Percentiles rank a stretch among this genome's conserved stretches.
Evolutionary conservation across 805 yeast species (phyloP).

Genomic region (Candida jianshihensis): DNA sequence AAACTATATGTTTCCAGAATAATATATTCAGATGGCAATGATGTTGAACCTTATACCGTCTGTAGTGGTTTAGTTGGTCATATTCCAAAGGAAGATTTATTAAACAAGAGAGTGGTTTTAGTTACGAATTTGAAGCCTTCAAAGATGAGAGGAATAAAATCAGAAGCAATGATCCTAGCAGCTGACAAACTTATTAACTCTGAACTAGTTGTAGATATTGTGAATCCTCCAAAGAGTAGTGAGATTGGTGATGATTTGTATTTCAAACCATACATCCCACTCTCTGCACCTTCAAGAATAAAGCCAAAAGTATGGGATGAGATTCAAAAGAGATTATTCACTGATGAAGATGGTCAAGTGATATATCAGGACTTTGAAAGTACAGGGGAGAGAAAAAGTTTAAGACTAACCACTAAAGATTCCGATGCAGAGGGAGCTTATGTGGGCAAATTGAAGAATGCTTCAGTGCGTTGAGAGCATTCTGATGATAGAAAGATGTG

Average conservation of each 20-base stretch:
- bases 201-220: slow-evolving; percentile 33
- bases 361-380: slow-evolving; percentile 3
- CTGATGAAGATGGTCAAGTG: slow-evolving; percentile 5
- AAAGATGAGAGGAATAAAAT: slow-evolving; percentile 54
- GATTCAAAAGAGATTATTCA: slow-evolving; percentile 5
- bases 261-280: slow-evolving; percentile 23
- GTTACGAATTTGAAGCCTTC: slow-evolving; percentile 53
- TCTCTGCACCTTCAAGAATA: slow-evolving; percentile 1
- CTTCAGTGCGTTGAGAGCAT: not conserved
- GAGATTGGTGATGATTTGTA: slow-evolving; percentile 32
- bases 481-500: not conserved
- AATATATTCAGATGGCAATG: not conserved
- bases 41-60: slow-evolving; percentile 29
- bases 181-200: slow-evolving; percentile 29
- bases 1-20: slow-evolving; percentile 51
- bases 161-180: slow-evolving; percentile 66
- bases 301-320: slow-evolving; percentile 12
- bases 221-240: slow-evolving; percentile 36
- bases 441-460: not conserved
- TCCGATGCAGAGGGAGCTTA: slow-evolving; percentile 1
- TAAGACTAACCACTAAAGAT: too few species aligned
- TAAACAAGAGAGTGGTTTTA: slow-evolving; percentile 39
- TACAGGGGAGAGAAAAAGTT: not conserved
- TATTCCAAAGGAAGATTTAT: slow-evolving; percentile 33
- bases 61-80: slow-evolving; percentile 53